Evolutionary conservation across 2,329 filamentous ascomycete genomes (phyloP), one percentile per base, ranked within the genome.

Genomic region (Exophiala sp.): DNA sequence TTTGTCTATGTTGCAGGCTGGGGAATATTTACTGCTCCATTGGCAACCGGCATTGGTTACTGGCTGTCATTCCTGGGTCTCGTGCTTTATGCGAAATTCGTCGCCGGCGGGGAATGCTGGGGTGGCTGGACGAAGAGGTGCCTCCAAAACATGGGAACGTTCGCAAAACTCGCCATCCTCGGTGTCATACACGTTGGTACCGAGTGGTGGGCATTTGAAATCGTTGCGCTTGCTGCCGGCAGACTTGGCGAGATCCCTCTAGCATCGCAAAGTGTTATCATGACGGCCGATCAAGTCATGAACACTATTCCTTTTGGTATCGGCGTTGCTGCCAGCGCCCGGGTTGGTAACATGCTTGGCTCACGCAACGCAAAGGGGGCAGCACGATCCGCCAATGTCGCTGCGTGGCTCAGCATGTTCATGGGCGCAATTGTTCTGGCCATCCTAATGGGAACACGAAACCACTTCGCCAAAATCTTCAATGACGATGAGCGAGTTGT

Each of bases 151-250:
- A 73, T 86, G 13, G 69, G 77, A 13, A 81, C 81, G 0, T 95
- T 95, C 64, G 76, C 85, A 1, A 80, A 81, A 8, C 79, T 95
- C 2, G 86, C 88, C 0, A 67, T 85, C 11, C 72, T 94, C 0
- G 89, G 88, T 0, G 75, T 94, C 35, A 70, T 94, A 2, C 88
- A 94, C 57, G 86, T 95, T 3, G 89, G 87, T 2, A 93, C 88
- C 0, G 89, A 95, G 68, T 95, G 88, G 88, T 94, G 88, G 88
- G 89, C 88, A 0, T 95, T 95, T 60, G 88, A 94, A 68, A 91
- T 94, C 58, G 87, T 94, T 1, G 87, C 88, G 1, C 77, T 94
- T 0, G 86, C 85, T 1, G 88, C 88, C 3, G 88, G 88, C 1
- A 78, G 83, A 29, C 77, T 95, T 0, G 89, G 89, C 2, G 90